Evolutionary conservation across 331 rosid genomes (phyloP).

Genomic region (Cucumis variabilis): DNA sequence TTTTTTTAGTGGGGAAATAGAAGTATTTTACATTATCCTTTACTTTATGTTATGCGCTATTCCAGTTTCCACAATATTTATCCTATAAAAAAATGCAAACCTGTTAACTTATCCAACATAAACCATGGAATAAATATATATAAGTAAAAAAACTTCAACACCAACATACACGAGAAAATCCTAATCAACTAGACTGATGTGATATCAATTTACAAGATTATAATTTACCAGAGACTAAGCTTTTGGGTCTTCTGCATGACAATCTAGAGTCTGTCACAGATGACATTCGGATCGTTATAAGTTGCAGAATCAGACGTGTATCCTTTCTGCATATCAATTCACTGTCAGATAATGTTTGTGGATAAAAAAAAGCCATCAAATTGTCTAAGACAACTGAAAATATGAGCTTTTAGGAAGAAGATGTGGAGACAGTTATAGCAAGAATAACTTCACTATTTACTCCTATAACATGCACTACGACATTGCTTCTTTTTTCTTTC

Average conservation of each 20-base stretch:
- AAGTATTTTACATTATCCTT: not conserved
- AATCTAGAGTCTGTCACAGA: slow-evolving; percentile 80
- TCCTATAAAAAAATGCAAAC: not conserved
- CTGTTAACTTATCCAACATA: not conserved
- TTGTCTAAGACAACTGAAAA: not conserved
- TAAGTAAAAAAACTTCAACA: not conserved
- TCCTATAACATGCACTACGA: not conserved
- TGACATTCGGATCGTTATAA: slow-evolving; percentile 78
- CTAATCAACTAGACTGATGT: slow-evolving; percentile 34
- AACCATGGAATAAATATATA: slow-evolving; percentile 2
- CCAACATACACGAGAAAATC: slow-evolving; percentile 9
- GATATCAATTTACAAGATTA: slow-evolving; percentile 52
- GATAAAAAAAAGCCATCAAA: slow-evolving; percentile 29
- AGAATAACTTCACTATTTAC: not conserved
- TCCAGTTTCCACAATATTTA: not conserved
- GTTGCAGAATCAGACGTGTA: slow-evolving; percentile 79
- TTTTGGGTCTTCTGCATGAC: slow-evolving; percentile 68
- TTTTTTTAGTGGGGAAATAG: not conserved
- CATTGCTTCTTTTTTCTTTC: not conserved
- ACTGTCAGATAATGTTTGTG: slow-evolving; percentile 33
- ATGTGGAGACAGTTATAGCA: not conserved
- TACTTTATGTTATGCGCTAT: not conserved
- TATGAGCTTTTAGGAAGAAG: not conserved
- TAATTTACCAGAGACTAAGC: slow-evolving; percentile 65
- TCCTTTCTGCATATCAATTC: slow-evolving; percentile 70